Conservation (phyloP, 192 early-diverging fungal species). For the Coemansia sp. region DNA sequence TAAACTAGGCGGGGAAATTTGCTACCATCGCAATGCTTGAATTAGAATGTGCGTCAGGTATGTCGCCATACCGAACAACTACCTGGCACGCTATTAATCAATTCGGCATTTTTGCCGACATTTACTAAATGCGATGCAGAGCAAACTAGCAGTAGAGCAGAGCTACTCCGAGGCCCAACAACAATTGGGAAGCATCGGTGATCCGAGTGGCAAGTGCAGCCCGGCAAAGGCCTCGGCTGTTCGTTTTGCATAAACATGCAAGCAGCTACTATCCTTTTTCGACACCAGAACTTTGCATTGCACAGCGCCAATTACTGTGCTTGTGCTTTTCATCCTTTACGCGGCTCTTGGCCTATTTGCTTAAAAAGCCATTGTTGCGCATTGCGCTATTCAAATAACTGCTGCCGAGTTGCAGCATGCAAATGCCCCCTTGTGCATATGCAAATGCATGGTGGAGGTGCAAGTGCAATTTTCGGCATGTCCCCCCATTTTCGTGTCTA, state of each 20-base stretch:
- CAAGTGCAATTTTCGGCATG: constrained; percentile 4
- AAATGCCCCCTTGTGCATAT: constrained; percentile 8
- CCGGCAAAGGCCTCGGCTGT: constrained; percentile 2
- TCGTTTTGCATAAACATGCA: neutral
- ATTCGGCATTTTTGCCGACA: neutral
- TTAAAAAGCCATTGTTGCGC: neutral
- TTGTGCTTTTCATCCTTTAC: neutral
- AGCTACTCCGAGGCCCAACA: neutral
- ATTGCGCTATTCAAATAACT: neutral
- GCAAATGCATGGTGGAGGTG: constrained; percentile 7
- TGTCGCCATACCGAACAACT: neutral
- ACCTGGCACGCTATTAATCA: neutral
- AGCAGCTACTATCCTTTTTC: neutral
- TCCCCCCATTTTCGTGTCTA: neutral
- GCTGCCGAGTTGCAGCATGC: constrained; percentile 6
- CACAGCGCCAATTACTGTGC: neutral
- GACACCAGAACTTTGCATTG: neutral
- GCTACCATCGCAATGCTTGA: neutral
- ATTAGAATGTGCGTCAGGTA: neutral
- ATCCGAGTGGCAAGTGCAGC: neutral
- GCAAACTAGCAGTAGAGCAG: neutral
- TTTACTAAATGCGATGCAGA: neutral
- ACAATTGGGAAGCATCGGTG: neutral
- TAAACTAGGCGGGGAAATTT: neutral
- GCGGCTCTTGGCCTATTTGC: too few relatives aligned